Conservation (phyloP, 768 basidiomycete genomes). For the Suillus variegatus region DNA sequence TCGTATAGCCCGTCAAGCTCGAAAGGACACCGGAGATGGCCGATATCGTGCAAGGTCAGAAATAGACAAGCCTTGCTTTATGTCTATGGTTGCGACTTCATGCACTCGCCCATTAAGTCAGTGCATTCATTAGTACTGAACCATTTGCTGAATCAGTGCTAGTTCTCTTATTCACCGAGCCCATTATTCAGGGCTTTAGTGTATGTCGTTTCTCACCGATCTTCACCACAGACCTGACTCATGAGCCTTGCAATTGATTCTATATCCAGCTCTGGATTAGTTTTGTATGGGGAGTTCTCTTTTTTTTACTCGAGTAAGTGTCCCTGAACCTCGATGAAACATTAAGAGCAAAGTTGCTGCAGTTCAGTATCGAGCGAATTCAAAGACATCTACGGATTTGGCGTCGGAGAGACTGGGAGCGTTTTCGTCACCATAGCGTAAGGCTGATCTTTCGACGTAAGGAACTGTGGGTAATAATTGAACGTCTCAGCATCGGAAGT, state of each 20-base stretch:
- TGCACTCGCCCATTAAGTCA: conserved; percentile 71
- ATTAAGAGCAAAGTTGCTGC: conserved; percentile 9
- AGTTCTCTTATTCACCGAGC: conserved; percentile 48
- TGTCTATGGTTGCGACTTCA: conserved; percentile 66
- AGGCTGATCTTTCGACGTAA: conserved; percentile 15
- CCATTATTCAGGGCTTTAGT: conserved; percentile 71
- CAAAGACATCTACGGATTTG: conserved; percentile 57
- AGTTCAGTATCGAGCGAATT: conserved; percentile 64
- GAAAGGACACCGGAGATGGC: conserved; percentile 64
- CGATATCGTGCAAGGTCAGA: conserved; percentile 66
- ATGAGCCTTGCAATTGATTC: conserved; percentile 8
- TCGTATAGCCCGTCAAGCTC: conserved; percentile 57
- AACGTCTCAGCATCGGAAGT: conserved; percentile 49
- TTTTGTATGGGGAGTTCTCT: conserved; percentile 77
- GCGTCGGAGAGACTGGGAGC: conserved; percentile 57
- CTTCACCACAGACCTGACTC: not conserved
- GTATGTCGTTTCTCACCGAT: conserved; percentile 38
- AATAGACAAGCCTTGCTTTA: conserved; percentile 56
- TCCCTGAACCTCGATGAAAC: not conserved
- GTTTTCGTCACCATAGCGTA: conserved; percentile 61
- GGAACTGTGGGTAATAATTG: conserved; percentile 6
- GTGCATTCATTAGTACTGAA: conserved; percentile 28
- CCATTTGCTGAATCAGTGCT: conserved; percentile 2
- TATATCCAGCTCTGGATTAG: conserved; percentile 62
- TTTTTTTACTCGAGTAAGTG: conserved; percentile 60